Percentiles rank a stretch among this genome's conserved stretches.
Conservation (phyloP, 805 yeast genomes). For the Dipodascus albidus region DNA sequence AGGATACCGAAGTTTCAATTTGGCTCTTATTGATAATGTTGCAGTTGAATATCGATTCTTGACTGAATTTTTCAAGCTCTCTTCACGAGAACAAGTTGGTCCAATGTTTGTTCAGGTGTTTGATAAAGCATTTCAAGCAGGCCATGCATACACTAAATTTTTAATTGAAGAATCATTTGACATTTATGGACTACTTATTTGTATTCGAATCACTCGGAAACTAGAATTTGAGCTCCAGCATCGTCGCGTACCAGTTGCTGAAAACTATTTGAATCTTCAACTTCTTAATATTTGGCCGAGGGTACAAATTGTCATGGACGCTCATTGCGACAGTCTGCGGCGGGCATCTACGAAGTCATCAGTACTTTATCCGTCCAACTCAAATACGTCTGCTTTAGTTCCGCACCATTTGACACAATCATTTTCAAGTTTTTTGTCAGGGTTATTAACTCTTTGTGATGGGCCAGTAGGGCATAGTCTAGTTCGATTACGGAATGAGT, state of each 20-base stretch:
- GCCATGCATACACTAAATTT: slow-evolving; percentile 36
- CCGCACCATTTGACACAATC: slow-evolving; percentile 69
- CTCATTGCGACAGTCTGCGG: slow-evolving; percentile 63
- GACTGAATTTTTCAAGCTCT: slow-evolving; percentile 53
- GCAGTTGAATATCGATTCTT: slow-evolving; percentile 67
- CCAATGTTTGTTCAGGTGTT: slow-evolving; percentile 35
- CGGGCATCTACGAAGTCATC: slow-evolving; percentile 33
- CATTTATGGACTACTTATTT: slow-evolving; percentile 63
- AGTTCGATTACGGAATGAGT: slow-evolving; percentile 61
- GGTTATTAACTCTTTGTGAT: slow-evolving; percentile 46
- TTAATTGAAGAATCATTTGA: slow-evolving; percentile 39
- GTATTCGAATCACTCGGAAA: slow-evolving; percentile 59
- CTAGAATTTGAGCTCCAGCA: slow-evolving; percentile 57
- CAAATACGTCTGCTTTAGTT: slow-evolving; percentile 26
- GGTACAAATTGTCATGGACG: slow-evolving; percentile 65
- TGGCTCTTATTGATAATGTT: slow-evolving; percentile 66
- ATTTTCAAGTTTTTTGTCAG: slow-evolving; percentile 61
- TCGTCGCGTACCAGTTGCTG: slow-evolving; percentile 57
- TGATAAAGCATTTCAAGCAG: slow-evolving; percentile 39
- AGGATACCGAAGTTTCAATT: slow-evolving; percentile 58
- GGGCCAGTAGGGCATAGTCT: slow-evolving; percentile 72
- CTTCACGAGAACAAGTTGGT: slow-evolving; percentile 26
- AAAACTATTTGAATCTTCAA: slow-evolving; percentile 56
- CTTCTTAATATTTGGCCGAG: slow-evolving; percentile 74
- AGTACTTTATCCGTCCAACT: slow-evolving; percentile 14